Evolutionary conservation across 176 grass and related monocot genomes (phyloP).

Genomic region (Chloris gayana): DNA sequence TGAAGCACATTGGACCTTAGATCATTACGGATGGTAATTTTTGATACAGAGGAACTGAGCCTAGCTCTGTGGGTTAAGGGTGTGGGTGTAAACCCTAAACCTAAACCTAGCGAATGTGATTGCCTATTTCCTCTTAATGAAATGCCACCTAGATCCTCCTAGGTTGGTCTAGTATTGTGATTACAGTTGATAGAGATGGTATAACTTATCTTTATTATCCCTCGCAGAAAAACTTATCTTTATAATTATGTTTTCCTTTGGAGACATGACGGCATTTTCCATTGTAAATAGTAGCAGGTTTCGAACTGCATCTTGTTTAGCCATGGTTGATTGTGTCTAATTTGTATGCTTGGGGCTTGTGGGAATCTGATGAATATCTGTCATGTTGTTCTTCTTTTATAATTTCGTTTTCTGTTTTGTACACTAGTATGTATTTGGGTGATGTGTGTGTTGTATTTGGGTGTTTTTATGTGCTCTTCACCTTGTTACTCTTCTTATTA

Average conservation of each 20-base stretch:
- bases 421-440: too few relatives aligned
- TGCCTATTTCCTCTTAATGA: too few relatives aligned
- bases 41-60: too few relatives aligned
- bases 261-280: background rate
- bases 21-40: background rate
- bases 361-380: conserved; percentile 19
- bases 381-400: conserved; percentile 19
- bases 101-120: too few relatives aligned
- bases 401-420: conserved; percentile 9
- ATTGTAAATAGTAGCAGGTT: background rate
- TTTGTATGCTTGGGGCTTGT: background rate
- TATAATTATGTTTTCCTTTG: background rate
- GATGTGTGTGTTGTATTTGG: too few relatives aligned
- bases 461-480: too few relatives aligned
- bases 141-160: too few relatives aligned
- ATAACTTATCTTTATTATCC: too few relatives aligned
- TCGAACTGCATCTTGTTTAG: conserved; percentile 3
- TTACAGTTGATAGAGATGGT: conserved; percentile 4
- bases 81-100: too few relatives aligned
- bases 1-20: background rate
- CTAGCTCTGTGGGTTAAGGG: too few relatives aligned
- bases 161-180: background rate
- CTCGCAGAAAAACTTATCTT: too few relatives aligned
- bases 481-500: too few relatives aligned
- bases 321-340: background rate